These are phyloP conservation scores for Amanita exitialis DNA, from an alignment of 768 basidiomycete species.

Conservation along the genomic window DNA sequence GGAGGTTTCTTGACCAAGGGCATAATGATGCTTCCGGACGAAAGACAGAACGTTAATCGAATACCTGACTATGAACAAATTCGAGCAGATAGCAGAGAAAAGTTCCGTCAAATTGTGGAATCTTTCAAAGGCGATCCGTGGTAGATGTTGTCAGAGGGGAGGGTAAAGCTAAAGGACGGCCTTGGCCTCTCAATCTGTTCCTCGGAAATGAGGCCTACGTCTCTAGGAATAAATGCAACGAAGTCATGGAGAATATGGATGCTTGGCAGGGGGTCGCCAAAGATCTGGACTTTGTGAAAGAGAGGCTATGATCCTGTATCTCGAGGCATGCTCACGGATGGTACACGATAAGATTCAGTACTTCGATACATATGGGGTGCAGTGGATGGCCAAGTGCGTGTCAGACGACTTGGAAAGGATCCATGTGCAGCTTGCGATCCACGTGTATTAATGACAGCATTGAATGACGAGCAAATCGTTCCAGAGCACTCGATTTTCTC, in stretches of 20 bases:
- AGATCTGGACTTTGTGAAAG: background rate
- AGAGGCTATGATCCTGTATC: background rate
- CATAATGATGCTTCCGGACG: conserved; percentile 29
- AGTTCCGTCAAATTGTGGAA: conserved; percentile 26
- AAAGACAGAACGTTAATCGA: conserved; percentile 20
- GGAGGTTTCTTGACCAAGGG: conserved; percentile 53
- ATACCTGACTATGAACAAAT: too few species aligned
- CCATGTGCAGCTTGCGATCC: too few species aligned
- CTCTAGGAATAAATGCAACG: background rate
- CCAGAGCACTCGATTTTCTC: too few species aligned
- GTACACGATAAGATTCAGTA: too few species aligned
- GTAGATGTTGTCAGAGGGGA: conserved; percentile 35
- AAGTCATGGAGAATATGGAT: conserved; percentile 6
- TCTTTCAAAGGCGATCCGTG: conserved; percentile 46
- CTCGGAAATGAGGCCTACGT: conserved; percentile 28
- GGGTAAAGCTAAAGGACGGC: conserved; percentile 15
- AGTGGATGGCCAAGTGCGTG: too few species aligned
- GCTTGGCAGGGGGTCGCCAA: too few species aligned
- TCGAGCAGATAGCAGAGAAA: conserved; percentile 24
- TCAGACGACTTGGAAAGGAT: too few species aligned
- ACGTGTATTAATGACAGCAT: too few species aligned
- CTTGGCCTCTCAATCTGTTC: too few species aligned
- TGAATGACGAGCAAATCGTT: too few species aligned
- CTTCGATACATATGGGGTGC: too few species aligned
- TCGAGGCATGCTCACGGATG: too few species aligned